Evolutionary conservation across 805 yeast genomes (phyloP), one percentile per base, ranked within the genome.

Genomic region (Spathaspora hagerdaliae): DNA sequence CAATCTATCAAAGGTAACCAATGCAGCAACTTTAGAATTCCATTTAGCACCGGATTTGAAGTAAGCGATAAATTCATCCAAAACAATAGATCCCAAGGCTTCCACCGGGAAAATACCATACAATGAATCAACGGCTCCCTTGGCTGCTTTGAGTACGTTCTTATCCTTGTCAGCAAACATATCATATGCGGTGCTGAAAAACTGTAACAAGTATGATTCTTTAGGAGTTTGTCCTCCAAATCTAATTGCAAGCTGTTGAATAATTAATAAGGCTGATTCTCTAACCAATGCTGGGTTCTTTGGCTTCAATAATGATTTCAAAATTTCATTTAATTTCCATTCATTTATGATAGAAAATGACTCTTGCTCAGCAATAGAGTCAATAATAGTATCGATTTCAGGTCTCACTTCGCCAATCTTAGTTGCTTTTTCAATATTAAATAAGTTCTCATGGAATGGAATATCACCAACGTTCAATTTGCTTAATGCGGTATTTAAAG

Each of bases 1-100:
- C 45, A 91, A 75, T 60, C 75, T 82, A 61, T 90, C 96, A 46
- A 91, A 67, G 6, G 82, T 59, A 53, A 78, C 81, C 60, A 92
- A 75, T 43, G 94, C 92, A 13, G 85, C 95, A 37, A 87, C 57
- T 65, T 92, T 92, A 41, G 89, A 78, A 65, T 88, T 94, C 96
- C 97, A 91, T 68, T 91, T 92, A 39, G 97, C 96, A 45, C 96
- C 81, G 2, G 91, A 81, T 49, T 76, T 73, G 55, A 92, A 76
- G 63, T 86, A 90, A 5, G 56, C 63, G 49, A 87, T 64, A 31
- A 90, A 61, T 46, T 69, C 75, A 46, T 84, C 80, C 41, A 92
- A 61, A 32, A 91, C 74, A 12, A 79, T 77, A n/a, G 89, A 73
- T 1, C 90, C 82, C 45, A 84, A 74, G 1, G 94, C 91, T 65